Percentiles rank a stretch among this genome's conserved stretches.
Evolutionary conservation across 805 yeast species (phyloP).

Genomic region (Lipomyces yamadae): DNA sequence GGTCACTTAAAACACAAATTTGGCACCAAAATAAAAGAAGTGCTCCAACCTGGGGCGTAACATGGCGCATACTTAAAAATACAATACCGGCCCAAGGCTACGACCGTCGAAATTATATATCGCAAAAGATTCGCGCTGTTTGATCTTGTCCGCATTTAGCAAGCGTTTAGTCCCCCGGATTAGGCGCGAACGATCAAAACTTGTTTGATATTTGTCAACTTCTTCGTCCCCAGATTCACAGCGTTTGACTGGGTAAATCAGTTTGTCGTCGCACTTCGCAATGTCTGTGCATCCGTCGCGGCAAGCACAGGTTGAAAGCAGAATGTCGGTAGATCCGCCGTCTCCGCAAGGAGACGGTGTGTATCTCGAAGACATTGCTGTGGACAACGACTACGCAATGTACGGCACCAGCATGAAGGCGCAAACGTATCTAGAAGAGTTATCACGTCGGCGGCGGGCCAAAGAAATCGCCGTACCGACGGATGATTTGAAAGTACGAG

Average conservation of each 20-base stretch:
- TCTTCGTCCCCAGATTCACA: neutral
- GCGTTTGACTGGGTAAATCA: neutral
- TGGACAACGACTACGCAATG: constrained; percentile 27
- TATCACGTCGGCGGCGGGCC: constrained; percentile 27
- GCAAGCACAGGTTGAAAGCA: constrained; percentile 19
- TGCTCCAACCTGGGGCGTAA: too few species aligned
- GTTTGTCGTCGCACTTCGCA: neutral
- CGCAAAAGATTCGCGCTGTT: neutral
- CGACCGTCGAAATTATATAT: neutral
- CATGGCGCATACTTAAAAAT: too few species aligned
- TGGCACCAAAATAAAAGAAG: too few species aligned
- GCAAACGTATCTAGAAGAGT: constrained; percentile 32
- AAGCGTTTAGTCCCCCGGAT: too few species aligned
- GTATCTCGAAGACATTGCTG: constrained; percentile 28
- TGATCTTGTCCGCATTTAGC: too few species aligned
- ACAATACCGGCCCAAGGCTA: too few species aligned
- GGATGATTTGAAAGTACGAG: constrained; percentile 65
- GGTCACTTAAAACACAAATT: too few species aligned
- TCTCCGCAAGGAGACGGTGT: constrained; percentile 25
- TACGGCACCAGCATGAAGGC: constrained; percentile 26
- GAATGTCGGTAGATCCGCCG: constrained; percentile 28
- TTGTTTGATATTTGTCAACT: too few species aligned
- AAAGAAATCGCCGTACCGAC: constrained; percentile 57
- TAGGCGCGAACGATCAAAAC: neutral
- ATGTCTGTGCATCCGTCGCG: constrained; percentile 33